Conservation (phyloP, 2,329 filamentous ascomycete genomes). For the Curvularia eragrostidis region DNA sequence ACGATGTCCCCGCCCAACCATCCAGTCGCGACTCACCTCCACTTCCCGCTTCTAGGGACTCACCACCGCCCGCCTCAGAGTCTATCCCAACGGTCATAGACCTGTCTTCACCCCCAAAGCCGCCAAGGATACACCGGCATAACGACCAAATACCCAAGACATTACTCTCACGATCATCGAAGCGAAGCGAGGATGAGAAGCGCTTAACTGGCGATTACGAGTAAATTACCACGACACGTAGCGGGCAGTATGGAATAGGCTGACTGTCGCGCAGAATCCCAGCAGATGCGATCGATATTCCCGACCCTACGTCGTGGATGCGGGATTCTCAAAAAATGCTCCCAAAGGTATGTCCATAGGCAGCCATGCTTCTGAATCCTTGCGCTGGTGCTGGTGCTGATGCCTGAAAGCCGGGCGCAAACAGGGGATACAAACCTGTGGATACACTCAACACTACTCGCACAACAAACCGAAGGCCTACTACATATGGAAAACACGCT, state of each 20-base stretch:
- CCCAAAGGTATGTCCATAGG: conserved; percentile 11
- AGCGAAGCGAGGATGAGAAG: conserved; percentile 21
- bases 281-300: conserved; percentile 26
- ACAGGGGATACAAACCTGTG: conserved; percentile 19
- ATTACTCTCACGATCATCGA: not conserved
- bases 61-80: conserved; percentile 9
- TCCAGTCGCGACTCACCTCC: conserved; percentile 12
- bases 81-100: conserved; percentile 12
- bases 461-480: conserved; percentile 3
- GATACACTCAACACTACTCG: conserved; percentile 21
- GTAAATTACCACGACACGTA: conserved; percentile 14
- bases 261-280: conserved; percentile 24
- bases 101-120: conserved; percentile 19
- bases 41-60: conserved; percentile 9
- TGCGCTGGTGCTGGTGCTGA: conserved; percentile 23
- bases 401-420: conserved; percentile 22
- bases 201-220: conserved; percentile 26
- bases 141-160: not conserved
- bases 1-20: conserved; percentile 24
- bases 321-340: conserved; percentile 6
- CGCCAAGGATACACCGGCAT: not conserved
- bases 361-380: not conserved
- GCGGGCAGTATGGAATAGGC: not conserved
- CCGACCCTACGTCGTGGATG: conserved; percentile 21
- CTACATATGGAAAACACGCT: conserved; percentile 22